Percentiles rank a stretch among this genome's conserved stretches.
These are phyloP conservation scores for Blepharisma stoltei DNA, from an alignment of 73 alveolate species.

Conservation along the genomic window DNA sequence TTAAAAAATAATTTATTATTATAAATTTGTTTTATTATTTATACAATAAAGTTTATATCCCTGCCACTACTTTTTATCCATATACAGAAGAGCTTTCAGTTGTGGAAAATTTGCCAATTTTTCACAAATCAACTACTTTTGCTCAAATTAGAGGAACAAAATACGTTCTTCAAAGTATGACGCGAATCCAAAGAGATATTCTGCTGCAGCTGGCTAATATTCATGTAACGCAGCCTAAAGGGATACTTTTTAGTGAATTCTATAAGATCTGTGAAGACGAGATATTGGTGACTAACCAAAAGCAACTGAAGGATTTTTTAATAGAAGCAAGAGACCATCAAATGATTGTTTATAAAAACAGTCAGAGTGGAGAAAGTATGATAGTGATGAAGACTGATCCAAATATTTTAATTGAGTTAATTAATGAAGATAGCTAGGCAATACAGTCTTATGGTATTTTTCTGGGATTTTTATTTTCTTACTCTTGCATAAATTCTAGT, in stretches of 20 bases:
- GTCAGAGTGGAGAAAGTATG: background rate
- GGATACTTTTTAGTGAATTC: constrained; percentile 9
- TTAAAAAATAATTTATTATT: too few species aligned
- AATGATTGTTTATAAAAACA: background rate
- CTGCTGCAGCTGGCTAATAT: background rate
- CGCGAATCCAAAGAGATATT: background rate
- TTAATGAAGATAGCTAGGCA: background rate
- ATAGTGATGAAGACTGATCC: background rate
- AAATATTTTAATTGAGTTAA: background rate
- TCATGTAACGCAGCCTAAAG: background rate
- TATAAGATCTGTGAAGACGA: background rate
- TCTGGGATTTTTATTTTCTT: too few species aligned
- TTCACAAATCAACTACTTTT: background rate
- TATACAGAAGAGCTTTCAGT: background rate
- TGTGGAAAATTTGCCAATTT: background rate
- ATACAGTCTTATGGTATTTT: too few species aligned
- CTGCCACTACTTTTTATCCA: background rate
- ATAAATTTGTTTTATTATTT: too few species aligned
- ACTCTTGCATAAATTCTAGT: too few species aligned
- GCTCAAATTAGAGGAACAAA: constrained; percentile 6
- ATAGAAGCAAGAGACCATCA: constrained; percentile 24
- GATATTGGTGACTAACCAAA: background rate
- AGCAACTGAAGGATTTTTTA: constrained; percentile 12
- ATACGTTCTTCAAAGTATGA: background rate
- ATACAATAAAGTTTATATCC: too few species aligned